Evolutionary conservation across 257 asterid genomes (phyloP), one percentile per base, ranked within the genome.

Genomic region (Ajuga chamaepitys): DNA sequence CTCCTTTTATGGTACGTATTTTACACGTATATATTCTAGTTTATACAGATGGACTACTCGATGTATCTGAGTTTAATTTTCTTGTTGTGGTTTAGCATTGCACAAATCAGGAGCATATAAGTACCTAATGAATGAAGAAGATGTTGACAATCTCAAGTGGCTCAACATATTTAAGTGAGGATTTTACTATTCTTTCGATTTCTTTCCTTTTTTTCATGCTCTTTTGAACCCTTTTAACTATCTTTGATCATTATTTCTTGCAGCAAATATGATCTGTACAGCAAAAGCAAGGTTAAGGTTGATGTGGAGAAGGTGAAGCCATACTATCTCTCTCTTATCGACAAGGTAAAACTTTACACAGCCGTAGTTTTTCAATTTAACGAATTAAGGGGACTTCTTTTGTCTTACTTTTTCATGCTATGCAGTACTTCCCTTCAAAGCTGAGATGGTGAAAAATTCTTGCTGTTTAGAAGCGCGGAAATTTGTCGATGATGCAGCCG

Each of bases 401-500:
- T 21, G 16, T 35, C 28, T 59, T 4, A 60, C 13, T 22, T 3
- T 34, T 18, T 45, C 21, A 20, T 78, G 82, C 86, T 78, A 54
- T 50, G 74, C 74, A 69, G 95, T 87, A 87, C 63, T 87, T 87
- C 37, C 91, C 91, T 7, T 56, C 77, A 4, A 87, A 81, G 70
- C 85, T 87, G 66, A 81, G 71, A 54, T 87, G 95, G 95, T 87
- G 75, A 78, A 50, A 16, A 38, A 9, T 62, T 2, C 17, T 7
- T 40, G 64, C 42, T 24, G 62, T 66, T 7, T 9, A 9, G 26
- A 25, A 46, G 30, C 3, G 17, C 30, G 7, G 34, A 22, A 53
- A 26, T 14, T 25, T 12, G 64, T 11, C 20, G 10, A 0, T 1
- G 67, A 24, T n/a, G 7, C 16, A 12, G 13, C 7, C 38, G 21